Base-by-base conservation (phyloP, 441 rosid species). In the Eutrema salsugineum region DNA sequence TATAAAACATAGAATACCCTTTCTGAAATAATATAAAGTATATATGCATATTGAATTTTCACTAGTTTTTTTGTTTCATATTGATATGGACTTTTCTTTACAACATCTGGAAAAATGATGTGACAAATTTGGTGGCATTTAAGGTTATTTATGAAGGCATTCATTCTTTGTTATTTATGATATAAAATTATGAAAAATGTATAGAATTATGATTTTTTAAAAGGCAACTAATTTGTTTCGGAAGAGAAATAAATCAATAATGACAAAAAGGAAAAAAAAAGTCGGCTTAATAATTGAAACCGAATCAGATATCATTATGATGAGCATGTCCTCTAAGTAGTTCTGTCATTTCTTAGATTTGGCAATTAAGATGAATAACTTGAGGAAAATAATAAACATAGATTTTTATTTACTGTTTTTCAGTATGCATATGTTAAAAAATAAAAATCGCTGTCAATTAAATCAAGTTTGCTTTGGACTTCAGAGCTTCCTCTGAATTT, bases 101-200 rank as follows among this genome's bases (percentile, higher is more conserved):
- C 64, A 48, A 44, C 43, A 44, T 56, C 8, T 24, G 11, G 7
- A 59, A 69, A 60, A 6, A 35, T 48, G 46, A 30, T 60, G 36
- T 73, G 33, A 54, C 72, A 65, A 57, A 59, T 49, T 49, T 66
- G 53, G 47, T 73, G 72, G 61, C 54, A 66, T 65, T 73, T 73
- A 66, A 57, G 47, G 53, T 55, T 64, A 64, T 63, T 54, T 55
- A 72, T 22, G 40, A 44, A 11, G 20, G 32, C 30, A 63, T 62
- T 39, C 53, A 35, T 33, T 24, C 7, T 33, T 44, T 54, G 28
- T 33, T 53, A 40, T 24, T 47, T 17, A 6, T 33, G 8, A 42
- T 42, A 50, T 40, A 50, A 61, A 30, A 50, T 19, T 32, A 40
- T 61, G 8, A 30, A 66, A n/a, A n/a, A 0, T 3, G 27, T 24